These are phyloP conservation scores for Aureoboletus auriporus DNA, from an alignment of 768 basidiomycete species.

Conservation along the genomic window DNA sequence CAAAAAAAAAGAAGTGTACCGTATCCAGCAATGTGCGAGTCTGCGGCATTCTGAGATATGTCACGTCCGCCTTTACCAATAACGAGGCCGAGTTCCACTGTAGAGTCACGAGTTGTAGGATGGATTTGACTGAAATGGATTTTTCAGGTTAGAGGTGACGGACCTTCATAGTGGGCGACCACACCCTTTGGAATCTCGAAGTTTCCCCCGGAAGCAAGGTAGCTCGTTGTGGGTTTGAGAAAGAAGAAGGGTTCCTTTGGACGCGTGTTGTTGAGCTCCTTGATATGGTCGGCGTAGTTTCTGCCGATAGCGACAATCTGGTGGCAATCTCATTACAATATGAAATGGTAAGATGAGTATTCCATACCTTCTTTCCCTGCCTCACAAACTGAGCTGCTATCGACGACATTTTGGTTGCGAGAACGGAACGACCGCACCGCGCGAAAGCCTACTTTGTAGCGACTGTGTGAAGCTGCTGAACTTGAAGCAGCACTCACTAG, in stretches of 20 bases:
- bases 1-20: constrained; percentile 43
- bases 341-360: too few species aligned
- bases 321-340: background rate
- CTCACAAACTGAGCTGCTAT: constrained; percentile 39
- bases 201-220: constrained; percentile 68
- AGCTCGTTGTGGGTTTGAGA: constrained; percentile 93
- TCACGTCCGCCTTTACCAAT: constrained; percentile 87
- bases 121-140: background rate
- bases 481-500: too few species aligned
- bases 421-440: background rate
- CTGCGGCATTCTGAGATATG: constrained; percentile 68
- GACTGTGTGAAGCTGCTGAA: too few species aligned
- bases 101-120: background rate
- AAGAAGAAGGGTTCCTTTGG: constrained; percentile 99
- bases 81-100: constrained; percentile 95
- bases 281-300: constrained; percentile 89
- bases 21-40: constrained; percentile 86
- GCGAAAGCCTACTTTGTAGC: background rate
- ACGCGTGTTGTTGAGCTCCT: constrained; percentile 79
- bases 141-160: background rate
- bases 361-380: constrained; percentile 44
- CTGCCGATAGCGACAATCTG: constrained; percentile 95
- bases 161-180: constrained; percentile 89
- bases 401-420: constrained; percentile 25
- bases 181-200: constrained; percentile 86